These are phyloP conservation scores for Ramalina intermedia DNA, from an alignment of 495 filamentous ascomycete genomes.

Conservation along the genomic window DNA sequence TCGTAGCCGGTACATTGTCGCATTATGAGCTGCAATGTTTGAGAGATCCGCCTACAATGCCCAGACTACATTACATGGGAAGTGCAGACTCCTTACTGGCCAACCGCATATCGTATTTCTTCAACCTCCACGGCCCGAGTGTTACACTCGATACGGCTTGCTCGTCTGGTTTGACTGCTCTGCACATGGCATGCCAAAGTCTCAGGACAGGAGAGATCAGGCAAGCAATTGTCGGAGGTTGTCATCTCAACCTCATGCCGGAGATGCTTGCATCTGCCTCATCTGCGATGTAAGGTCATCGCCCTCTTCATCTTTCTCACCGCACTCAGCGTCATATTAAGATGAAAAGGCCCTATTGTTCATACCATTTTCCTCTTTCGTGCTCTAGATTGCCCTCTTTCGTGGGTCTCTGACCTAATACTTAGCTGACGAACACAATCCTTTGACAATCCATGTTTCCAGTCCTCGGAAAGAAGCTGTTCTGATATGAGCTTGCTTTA, in stretches of 20 bases:
- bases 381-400: too few relatives aligned
- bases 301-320: too few relatives aligned
- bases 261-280: slow-evolving; percentile 2
- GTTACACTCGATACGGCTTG: slow-evolving; percentile 18
- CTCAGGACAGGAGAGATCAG: slow-evolving; percentile 31
- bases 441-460: too few relatives aligned
- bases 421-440: too few relatives aligned
- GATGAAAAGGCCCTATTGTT: too few relatives aligned
- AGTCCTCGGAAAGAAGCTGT: too few relatives aligned
- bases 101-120: slow-evolving; percentile 24
- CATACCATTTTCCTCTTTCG: too few relatives aligned
- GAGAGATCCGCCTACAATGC: slow-evolving; percentile 1
- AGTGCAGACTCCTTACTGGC: slow-evolving; percentile 2
- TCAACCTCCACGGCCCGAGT: slow-evolving; percentile 20
- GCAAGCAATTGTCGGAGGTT: slow-evolving; percentile 28
- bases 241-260: slow-evolving; percentile 22
- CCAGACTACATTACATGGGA: background rate
- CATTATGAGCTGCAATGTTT: slow-evolving; percentile 5
- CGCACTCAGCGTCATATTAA: too few relatives aligned
- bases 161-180: slow-evolving; percentile 32
- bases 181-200: slow-evolving; percentile 35
- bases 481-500: background rate
- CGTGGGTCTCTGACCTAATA: too few relatives aligned
- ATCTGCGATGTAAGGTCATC: slow-evolving; percentile 12
- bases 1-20: background rate